Evolutionary conservation across 371 early-diverging fungal genomes (phyloP).

Genomic region (Mucor sp.): DNA sequence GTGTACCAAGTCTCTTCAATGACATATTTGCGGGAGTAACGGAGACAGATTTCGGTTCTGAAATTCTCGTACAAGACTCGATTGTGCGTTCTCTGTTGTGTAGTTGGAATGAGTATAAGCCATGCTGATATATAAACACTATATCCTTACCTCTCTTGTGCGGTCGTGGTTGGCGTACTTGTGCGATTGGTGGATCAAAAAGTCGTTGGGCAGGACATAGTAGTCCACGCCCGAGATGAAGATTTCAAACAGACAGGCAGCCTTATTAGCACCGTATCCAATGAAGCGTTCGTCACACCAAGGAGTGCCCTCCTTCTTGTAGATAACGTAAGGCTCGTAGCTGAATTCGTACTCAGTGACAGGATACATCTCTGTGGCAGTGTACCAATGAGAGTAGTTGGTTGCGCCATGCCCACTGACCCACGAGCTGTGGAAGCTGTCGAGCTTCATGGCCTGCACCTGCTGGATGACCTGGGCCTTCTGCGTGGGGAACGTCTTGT

Average conservation of each 20-base stretch:
- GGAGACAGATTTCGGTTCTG: slow-evolving; percentile 66
- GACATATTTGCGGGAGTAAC: slow-evolving; percentile 63
- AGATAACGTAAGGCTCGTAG: slow-evolving; percentile 60
- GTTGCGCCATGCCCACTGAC: slow-evolving; percentile 56
- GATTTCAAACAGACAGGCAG: slow-evolving; percentile 63
- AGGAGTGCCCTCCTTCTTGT: slow-evolving; percentile 50
- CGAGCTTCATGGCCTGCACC: slow-evolving; percentile 37
- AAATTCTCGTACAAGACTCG: slow-evolving; percentile 64
- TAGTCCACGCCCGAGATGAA: slow-evolving; percentile 61
- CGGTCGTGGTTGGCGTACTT: slow-evolving; percentile 56
- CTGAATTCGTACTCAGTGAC: slow-evolving; percentile 55
- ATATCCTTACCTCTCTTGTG: slow-evolving; percentile 48
- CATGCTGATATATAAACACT: not conserved
- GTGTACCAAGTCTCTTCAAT: slow-evolving; percentile 54
- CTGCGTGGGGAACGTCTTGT: slow-evolving; percentile 42
- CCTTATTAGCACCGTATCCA: slow-evolving; percentile 67
- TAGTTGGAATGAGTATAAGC: too few species aligned
- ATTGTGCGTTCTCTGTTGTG: slow-evolving; percentile 67
- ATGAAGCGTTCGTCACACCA: slow-evolving; percentile 69
- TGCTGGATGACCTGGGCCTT: slow-evolving; percentile 38
- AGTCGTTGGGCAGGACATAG: slow-evolving; percentile 57
- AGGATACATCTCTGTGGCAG: slow-evolving; percentile 42
- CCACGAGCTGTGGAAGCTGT: slow-evolving; percentile 54
- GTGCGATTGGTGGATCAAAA: slow-evolving; percentile 62
- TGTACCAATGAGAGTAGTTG: slow-evolving; percentile 54